A percentile compares a stretch with the other conserved stretches of the same genome.
These are phyloP conservation scores for Trichoderma polysporum DNA, from an alignment of 2,329 filamentous ascomycete species.

Conservation along the genomic window DNA sequence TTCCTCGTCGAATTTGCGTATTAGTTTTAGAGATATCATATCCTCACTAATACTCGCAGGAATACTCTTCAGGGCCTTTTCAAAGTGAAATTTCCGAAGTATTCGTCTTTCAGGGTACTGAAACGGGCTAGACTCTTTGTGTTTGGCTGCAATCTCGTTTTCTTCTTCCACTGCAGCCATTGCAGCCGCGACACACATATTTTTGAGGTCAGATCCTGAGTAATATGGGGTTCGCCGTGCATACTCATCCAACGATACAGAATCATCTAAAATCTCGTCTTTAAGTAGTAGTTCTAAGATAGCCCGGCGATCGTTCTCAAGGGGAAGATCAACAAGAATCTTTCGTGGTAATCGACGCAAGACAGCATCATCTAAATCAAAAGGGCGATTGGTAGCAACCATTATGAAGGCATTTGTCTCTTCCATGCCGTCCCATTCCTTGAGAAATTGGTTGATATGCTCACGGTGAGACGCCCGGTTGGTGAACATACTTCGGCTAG, in stretches of 20 bases:
- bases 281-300: conserved; percentile 72
- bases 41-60: conserved; percentile 91
- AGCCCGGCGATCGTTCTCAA: conserved; percentile 62
- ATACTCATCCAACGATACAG: conserved; percentile 61
- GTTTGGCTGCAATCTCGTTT: conserved; percentile 41
- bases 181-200: conserved; percentile 75
- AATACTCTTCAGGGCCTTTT: conserved; percentile 82
- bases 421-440: conserved; percentile 91
- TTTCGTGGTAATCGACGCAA: conserved; percentile 72
- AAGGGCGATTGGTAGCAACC: conserved; percentile 94
- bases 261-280: conserved; percentile 61
- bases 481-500: conserved; percentile 65
- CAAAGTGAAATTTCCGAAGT: conserved; percentile 72
- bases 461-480: conserved; percentile 75
- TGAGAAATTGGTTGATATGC: conserved; percentile 93
- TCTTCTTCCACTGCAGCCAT: conserved; percentile 79
- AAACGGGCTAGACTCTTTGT: conserved; percentile 46
- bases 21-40: conserved; percentile 81
- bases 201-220: conserved; percentile 82
- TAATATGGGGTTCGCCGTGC: conserved; percentile 72
- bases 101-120: conserved; percentile 59
- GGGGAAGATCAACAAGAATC: conserved; percentile 71
- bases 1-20: conserved; percentile 93
- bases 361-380: conserved; percentile 88
- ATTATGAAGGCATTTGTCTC: conserved; percentile 90